Evolutionary conservation across 1,139 yeast genomes (phyloP), one percentile per base, ranked within the genome.

Genomic region (Diutina rugosa): DNA sequence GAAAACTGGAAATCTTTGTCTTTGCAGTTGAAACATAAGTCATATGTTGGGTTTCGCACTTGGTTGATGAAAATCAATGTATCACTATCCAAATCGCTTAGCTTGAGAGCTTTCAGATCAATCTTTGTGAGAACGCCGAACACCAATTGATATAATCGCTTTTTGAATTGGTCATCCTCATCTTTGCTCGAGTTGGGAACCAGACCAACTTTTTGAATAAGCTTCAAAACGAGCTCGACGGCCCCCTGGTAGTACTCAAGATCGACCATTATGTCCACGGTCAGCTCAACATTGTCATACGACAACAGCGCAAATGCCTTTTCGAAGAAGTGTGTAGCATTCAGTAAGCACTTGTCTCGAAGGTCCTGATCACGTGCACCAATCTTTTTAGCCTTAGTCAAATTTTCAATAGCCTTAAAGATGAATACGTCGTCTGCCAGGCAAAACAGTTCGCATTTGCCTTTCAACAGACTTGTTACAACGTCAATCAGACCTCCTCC

Each of bases 381-480:
- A 61, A 84, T 80, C 59, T 82, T 87, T 65, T 87, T 88, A 0
- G 98, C 98, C 64, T 86, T 83, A 58, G 95, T 87, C 63, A 95
- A 74, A 66, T 87, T 90, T 67, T 95, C 99, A 63, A 90, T 83
- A 0, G 98, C 99, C 69, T 93, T 88, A 74, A 91, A 95, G 29
- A 95, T 88, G 59, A 90, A 79, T 38, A 93, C 97, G 70, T 95
- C 99, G 63, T 88, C 90, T 10, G 96, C 83, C 0, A 97, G 90
- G 65, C 98, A 95, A 69, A 90, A 95, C 1, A 96, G 85, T 1
- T 96, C 96, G 73, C 99, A 95, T 61, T 95, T 84, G 56, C 89
- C 95, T 69, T 93, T 97, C 56, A 95, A 74, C 1, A 95, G 85
- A 41, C 85, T 82, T 0, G 98, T 95, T 57, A 93, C 90, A 56